Percentiles rank a stretch among this genome's conserved stretches.
phyloP scores from a whole-genome alignment of 352 stramenopile genomes.

The Phytophthora tentaculata region DNA sequence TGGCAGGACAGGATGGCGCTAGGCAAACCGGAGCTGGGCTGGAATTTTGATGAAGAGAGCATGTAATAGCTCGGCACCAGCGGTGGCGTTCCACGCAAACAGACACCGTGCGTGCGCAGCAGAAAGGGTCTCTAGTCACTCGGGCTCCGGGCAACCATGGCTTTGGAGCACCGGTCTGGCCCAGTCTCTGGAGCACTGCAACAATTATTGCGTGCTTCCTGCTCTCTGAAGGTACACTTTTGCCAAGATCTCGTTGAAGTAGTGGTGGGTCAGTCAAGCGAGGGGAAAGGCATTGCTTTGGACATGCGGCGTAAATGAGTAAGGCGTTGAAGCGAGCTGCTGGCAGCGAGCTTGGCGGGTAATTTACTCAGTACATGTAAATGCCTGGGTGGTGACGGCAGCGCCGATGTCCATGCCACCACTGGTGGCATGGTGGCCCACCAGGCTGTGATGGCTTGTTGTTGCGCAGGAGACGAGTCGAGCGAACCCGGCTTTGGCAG shows the following conservation, averaged over 20 bases:
- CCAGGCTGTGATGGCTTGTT: slow-evolving; percentile 32
- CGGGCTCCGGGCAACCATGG: not conserved
- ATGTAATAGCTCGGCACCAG: not conserved
- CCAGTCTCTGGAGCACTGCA: not conserved
- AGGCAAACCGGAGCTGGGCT: slow-evolving; percentile 6
- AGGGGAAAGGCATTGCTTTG: slow-evolving; percentile 23
- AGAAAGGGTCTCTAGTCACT: slow-evolving; percentile 30
- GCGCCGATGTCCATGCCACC: slow-evolving; percentile 10
- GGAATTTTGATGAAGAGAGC: slow-evolving; percentile 35
- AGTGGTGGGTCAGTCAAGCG: slow-evolving; percentile 13
- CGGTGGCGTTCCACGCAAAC: slow-evolving; percentile 25
- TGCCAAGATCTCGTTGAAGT: slow-evolving; percentile 35
- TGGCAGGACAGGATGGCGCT: slow-evolving; percentile 14
- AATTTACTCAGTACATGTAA: no score
- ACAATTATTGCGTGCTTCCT: slow-evolving; percentile 18
- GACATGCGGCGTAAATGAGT: slow-evolving; percentile 20
- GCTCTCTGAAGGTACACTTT: slow-evolving; percentile 15
- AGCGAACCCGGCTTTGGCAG: not conserved
- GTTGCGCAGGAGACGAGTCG: slow-evolving; percentile 30
- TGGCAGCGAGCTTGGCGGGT: no score
- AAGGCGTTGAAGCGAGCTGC: slow-evolving; percentile 6
- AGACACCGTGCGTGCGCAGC: slow-evolving; percentile 25
- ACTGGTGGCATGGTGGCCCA: no score
- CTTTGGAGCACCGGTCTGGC: not conserved
- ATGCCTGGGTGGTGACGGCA: not conserved